phyloP scores from a whole-genome alignment of 73 alveolate species.

The Symbiodinium pilosum region DNA sequence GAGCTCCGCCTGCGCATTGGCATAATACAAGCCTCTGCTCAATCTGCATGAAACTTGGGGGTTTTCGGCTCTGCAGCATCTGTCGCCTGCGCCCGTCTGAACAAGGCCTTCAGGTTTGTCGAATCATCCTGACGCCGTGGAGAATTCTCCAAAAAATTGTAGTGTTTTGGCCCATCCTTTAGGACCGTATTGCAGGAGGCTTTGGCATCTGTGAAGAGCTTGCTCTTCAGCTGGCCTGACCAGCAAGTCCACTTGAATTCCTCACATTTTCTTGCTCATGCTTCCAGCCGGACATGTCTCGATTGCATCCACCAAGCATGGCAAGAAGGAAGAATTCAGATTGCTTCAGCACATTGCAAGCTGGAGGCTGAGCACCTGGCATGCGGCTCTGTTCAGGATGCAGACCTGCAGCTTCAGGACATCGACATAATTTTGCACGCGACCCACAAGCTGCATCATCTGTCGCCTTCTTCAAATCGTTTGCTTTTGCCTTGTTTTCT shows the following conservation, averaged over 20 bases:
- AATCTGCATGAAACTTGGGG: background rate
- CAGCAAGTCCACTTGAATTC: no score
- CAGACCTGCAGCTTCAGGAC: background rate
- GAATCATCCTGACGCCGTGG: slow-evolving; percentile 46
- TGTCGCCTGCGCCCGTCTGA: slow-evolving; percentile 53
- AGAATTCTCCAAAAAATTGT: no score
- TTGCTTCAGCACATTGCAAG: no score
- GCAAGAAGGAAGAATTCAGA: no score
- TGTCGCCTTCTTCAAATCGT: slow-evolving; percentile 50
- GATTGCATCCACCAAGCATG: no score
- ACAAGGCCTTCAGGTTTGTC: slow-evolving; percentile 44
- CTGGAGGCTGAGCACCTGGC: no score
- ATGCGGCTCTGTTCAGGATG: slow-evolving; percentile 59
- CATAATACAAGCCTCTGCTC: background rate
- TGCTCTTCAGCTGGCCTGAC: slow-evolving; percentile 31
- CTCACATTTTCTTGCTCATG: no score
- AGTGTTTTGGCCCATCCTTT: background rate
- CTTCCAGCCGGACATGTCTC: no score
- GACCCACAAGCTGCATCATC: background rate
- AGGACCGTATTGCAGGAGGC: slow-evolving; percentile 63
- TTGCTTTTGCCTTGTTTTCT: slow-evolving; percentile 41
- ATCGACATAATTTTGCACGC: background rate
- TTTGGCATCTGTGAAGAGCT: slow-evolving; percentile 53
- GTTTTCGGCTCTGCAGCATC: no score
- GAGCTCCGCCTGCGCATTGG: background rate